Conservation (phyloP, 768 basidiomycete species). For the Rhodosporidiobolus odoratus region DNA sequence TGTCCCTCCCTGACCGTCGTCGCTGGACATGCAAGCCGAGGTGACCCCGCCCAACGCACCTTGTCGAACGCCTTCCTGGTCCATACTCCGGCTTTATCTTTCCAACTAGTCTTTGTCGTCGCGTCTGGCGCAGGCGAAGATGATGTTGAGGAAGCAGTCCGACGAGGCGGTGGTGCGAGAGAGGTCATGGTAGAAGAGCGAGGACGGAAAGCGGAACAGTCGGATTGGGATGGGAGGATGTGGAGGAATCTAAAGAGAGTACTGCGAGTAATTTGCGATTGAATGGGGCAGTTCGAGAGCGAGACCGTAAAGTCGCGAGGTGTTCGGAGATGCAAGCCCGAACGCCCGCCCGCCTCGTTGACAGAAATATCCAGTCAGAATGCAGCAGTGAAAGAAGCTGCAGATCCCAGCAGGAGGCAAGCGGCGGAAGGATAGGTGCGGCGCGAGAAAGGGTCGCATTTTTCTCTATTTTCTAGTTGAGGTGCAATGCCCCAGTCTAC, state of each 20-base stretch:
- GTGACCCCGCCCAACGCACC: background rate
- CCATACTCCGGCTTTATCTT: conserved; percentile 1
- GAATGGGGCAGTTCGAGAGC: background rate
- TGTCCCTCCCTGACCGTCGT: too few species aligned
- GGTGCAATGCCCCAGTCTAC: background rate
- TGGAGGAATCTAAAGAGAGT: background rate
- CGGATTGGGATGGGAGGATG: background rate
- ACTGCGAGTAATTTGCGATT: background rate
- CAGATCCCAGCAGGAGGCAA: background rate
- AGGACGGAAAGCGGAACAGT: background rate
- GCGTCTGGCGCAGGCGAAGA: background rate
- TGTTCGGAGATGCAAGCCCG: too few species aligned
- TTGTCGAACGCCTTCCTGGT: conserved; percentile 11
- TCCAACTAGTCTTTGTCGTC: background rate
- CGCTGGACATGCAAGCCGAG: too few species aligned
- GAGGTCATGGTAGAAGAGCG: background rate
- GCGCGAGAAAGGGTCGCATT: background rate
- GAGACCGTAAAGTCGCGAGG: background rate
- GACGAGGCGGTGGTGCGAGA: conserved; percentile 5
- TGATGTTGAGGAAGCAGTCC: background rate
- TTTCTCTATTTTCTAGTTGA: background rate
- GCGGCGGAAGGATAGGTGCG: background rate
- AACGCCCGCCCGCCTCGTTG: too few species aligned
- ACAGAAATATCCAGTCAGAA: too few species aligned
- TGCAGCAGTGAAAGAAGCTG: background rate